Conservation (phyloP, 2,329 filamentous ascomycete species). For the Neofusicoccum kwambonambiense region DNA sequence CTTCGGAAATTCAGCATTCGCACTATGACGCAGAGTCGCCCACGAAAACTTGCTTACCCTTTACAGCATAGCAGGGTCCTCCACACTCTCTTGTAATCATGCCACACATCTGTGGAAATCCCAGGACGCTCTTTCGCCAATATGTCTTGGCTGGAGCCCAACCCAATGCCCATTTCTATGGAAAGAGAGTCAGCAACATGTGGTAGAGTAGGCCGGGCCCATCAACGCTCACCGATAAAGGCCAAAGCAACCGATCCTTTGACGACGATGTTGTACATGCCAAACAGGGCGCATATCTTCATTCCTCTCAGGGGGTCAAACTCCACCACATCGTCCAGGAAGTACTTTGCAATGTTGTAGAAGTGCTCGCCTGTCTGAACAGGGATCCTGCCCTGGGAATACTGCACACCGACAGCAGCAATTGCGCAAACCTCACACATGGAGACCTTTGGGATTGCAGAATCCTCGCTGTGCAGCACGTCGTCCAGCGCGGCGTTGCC, state of each 20-base stretch:
- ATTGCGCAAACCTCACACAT: slow-evolving; percentile 25
- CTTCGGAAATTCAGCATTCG: background rate
- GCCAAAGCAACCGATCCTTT: slow-evolving; percentile 24
- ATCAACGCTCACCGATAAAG: slow-evolving; percentile 22
- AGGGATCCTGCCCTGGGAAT: slow-evolving; percentile 19
- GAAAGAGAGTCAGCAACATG: background rate
- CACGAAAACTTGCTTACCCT: background rate
- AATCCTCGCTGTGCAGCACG: slow-evolving; percentile 15
- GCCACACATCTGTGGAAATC: slow-evolving; percentile 3
- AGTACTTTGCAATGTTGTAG: slow-evolving; percentile 22
- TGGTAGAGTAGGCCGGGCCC: too few relatives aligned
- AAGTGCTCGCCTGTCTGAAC: slow-evolving; percentile 23
- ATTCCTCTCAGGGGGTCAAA: slow-evolving; percentile 24
- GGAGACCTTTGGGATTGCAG: slow-evolving; percentile 2
- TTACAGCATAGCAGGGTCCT: slow-evolving; percentile 22
- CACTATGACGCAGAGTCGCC: too few relatives aligned
- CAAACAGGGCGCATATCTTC: slow-evolving; percentile 25
- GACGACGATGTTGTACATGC: slow-evolving; percentile 25
- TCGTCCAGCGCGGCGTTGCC: slow-evolving; percentile 17
- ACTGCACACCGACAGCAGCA: slow-evolving; percentile 23
- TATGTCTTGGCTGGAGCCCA: slow-evolving; percentile 20
- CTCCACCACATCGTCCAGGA: slow-evolving; percentile 23
- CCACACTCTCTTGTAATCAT: slow-evolving; percentile 22
- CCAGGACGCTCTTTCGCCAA: background rate
- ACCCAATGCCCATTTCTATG: slow-evolving; percentile 23